phyloP scores from a whole-genome alignment of 164 flowering plant species.

The Vitis rotundifolia region DNA sequence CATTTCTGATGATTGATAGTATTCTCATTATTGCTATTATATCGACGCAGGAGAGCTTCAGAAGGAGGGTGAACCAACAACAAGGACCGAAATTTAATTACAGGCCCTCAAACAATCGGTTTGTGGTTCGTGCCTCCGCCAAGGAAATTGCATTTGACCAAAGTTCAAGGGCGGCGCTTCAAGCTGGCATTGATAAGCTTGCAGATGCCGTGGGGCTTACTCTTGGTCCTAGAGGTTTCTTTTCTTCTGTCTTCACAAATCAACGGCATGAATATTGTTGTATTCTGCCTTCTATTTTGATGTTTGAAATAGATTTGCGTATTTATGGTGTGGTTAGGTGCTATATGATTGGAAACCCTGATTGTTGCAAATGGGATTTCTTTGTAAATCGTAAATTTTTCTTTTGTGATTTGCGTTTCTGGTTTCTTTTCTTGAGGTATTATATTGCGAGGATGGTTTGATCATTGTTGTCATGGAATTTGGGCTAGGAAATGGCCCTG shows the following conservation, averaged over 20 bases:
- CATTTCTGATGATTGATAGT: background rate
- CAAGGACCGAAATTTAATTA: conserved; percentile 44
- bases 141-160: conserved; percentile 95
- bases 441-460: too few species aligned
- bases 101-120: conserved; percentile 42
- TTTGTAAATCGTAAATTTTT: too few species aligned
- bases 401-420: too few species aligned
- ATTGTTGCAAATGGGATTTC: too few species aligned
- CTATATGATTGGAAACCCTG: too few species aligned
- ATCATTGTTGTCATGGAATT: too few species aligned
- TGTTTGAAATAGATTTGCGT: background rate
- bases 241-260: background rate
- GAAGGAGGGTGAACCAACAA: conserved; percentile 40
- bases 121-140: conserved; percentile 65
- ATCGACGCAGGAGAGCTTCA: conserved; percentile 44
- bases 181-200: conserved; percentile 93
- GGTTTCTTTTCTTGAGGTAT: too few species aligned
- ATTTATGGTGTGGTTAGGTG: background rate
- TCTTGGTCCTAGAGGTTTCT: conserved; percentile 93
- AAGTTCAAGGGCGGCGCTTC: conserved; percentile 73
- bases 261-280: too few species aligned
- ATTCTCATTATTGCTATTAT: background rate
- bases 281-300: background rate
- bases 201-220: conserved; percentile 96
- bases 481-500: too few species aligned